Evolutionary conservation across 176 grass and related monocot species (phyloP).

Genomic region (Zoysia pacifica): DNA sequence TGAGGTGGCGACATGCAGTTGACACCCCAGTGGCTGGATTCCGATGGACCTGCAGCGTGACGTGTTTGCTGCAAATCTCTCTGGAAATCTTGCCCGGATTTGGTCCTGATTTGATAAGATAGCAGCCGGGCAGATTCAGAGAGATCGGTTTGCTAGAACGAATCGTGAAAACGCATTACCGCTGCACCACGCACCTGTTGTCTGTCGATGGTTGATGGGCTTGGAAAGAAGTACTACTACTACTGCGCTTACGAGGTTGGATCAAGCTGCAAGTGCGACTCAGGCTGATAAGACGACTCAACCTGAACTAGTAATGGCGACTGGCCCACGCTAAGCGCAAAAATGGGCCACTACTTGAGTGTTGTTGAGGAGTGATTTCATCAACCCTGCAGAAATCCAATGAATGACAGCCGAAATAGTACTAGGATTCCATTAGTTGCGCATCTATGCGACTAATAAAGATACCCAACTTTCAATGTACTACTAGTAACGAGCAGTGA

Average conservation of each 20-base stretch:
- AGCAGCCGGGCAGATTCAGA: conserved; percentile 29
- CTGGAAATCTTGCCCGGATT: conserved; percentile 41
- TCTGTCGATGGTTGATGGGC: conserved; percentile 16
- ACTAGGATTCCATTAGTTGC: background rate
- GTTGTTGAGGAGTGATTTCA: background rate
- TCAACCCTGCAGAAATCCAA: background rate
- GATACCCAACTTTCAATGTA: background rate
- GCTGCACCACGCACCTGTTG: conserved; percentile 33
- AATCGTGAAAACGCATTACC: conserved; percentile 22
- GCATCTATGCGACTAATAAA: background rate
- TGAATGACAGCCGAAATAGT: background rate
- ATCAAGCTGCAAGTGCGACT: background rate
- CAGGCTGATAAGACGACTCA: background rate
- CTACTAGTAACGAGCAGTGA: background rate
- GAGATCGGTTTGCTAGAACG: conserved; percentile 24
- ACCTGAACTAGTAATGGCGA: no score
- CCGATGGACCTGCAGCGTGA: conserved; percentile 20
- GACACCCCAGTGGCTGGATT: background rate
- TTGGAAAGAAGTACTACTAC: background rate
- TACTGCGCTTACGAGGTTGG: no score
- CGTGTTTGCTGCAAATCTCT: conserved; percentile 29
- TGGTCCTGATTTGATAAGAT: conserved; percentile 46
- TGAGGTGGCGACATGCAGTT: conserved; percentile 24
- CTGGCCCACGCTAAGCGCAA: no score
- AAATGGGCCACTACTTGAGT: background rate